These are phyloP conservation scores for Porcisia hertigi DNA, from an alignment of 208 protist species.

Conservation along the genomic window DNA sequence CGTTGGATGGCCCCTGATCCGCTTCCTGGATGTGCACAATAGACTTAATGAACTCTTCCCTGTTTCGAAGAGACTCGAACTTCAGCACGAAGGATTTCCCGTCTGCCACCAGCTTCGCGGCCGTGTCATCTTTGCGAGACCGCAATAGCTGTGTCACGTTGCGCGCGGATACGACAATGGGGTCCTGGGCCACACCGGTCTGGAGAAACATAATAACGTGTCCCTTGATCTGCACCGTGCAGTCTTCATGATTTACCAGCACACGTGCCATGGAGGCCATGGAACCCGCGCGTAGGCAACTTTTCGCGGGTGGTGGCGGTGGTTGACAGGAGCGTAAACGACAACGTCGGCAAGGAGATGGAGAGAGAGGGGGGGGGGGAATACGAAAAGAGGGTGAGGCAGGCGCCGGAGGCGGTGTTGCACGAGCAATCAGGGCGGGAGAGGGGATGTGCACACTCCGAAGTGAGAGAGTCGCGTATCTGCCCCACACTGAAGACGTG, in stretches of 20 bases:
- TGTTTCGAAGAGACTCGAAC: slow-evolving; percentile 39
- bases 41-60: slow-evolving; percentile 51
- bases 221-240: slow-evolving; percentile 50
- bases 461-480: background rate
- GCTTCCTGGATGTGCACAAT: slow-evolving; percentile 36
- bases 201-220: slow-evolving; percentile 38
- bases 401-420: background rate
- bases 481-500: background rate
- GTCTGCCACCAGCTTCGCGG: slow-evolving; percentile 48
- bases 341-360: background rate
- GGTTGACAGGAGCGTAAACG: background rate
- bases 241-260: slow-evolving; percentile 46
- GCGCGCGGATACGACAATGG: slow-evolving; percentile 26
- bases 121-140: slow-evolving; percentile 53
- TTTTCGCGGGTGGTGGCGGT: background rate
- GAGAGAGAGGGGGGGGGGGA: background rate
- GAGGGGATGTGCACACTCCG: background rate
- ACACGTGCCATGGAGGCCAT: slow-evolving; percentile 41
- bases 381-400: background rate
- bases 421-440: background rate
- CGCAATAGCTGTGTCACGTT: slow-evolving; percentile 70
- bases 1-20: slow-evolving; percentile 30
- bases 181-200: background rate
- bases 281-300: too few relatives aligned
- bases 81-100: slow-evolving; percentile 35